Percentiles rank a stretch among this genome's conserved stretches.
Conservation (phyloP, 1,284 basidiomycete genomes). For the Leccinum griseonigrum region DNA sequence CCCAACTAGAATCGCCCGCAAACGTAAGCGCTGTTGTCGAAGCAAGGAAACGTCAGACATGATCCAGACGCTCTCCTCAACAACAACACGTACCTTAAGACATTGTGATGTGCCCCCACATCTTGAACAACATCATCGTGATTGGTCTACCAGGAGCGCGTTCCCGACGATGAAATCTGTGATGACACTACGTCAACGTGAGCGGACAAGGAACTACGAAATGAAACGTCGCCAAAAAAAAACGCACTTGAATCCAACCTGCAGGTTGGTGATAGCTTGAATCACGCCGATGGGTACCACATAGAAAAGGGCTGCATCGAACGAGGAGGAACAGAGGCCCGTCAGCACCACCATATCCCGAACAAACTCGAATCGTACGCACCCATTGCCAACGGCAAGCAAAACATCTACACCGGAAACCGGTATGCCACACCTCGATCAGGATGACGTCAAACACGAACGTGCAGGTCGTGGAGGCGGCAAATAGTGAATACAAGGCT, state of each 20-base stretch:
- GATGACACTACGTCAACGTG: constrained; percentile 30
- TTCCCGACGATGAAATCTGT: constrained; percentile 50
- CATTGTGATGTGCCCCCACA: constrained; percentile 40
- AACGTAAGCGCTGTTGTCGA: constrained; percentile 34
- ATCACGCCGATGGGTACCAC: constrained; percentile 54
- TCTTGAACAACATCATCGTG: constrained; percentile 48
- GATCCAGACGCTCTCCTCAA: not conserved
- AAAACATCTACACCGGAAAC: constrained; percentile 54
- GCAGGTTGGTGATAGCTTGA: constrained; percentile 40
- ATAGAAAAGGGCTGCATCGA: constrained; percentile 41
- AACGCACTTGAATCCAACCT: constrained; percentile 44
- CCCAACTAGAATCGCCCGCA: constrained; percentile 46
- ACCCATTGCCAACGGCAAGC: constrained; percentile 37
- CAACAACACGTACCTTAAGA: constrained; percentile 29
- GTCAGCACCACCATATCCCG: not conserved
- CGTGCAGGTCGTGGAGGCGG: constrained; percentile 39
- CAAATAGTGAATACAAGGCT: constrained; percentile 38
- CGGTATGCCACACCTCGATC: constrained; percentile 57
- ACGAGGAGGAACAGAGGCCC: not conserved
- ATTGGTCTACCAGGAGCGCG: constrained; percentile 45
- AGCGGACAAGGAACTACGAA: not conserved
- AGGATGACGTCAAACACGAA: constrained; percentile 56
- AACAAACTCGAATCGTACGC: not conserved
- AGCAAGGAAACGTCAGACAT: constrained; percentile 5
- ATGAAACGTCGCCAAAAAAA: not conserved